Conservation (phyloP, 768 basidiomycete genomes). For the Udeniomyces megalosporus region DNA sequence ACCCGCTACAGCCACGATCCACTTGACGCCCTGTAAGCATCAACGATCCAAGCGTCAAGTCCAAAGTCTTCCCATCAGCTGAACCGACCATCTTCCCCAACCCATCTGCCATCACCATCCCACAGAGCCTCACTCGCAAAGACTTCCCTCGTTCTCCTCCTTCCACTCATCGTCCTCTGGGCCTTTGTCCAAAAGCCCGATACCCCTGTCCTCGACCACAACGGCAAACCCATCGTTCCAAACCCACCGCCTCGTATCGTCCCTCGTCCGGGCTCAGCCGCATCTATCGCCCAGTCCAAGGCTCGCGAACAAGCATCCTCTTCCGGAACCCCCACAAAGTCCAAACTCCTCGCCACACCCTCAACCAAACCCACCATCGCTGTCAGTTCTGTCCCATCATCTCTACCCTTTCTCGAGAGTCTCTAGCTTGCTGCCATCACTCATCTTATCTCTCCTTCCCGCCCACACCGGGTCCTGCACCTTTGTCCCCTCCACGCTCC, state of each 20-base stretch:
- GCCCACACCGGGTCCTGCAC: not conserved
- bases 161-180: not conserved
- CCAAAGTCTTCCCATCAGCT: not conserved
- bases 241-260: conserved; percentile 4
- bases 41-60: not conserved
- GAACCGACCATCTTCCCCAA: not conserved
- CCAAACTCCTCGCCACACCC: not conserved
- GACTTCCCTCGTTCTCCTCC: not conserved
- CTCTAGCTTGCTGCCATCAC: not conserved
- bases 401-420: not conserved
- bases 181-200: not conserved
- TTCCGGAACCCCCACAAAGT: not conserved
- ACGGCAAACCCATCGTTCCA: not conserved
- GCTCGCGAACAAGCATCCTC: not conserved
- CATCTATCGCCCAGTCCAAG: not conserved
- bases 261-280: conserved; percentile 6
- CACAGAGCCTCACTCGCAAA: not conserved
- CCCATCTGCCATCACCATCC: not conserved
- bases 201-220: not conserved
- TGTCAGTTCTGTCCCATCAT: not conserved
- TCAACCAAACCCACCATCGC: conserved; percentile 5
- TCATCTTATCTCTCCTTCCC: not conserved
- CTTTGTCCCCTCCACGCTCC: not conserved
- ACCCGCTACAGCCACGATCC: not conserved
- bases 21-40: too few species aligned